Evolutionary conservation across 805 yeast species (phyloP).

Genomic region (Wickerhamomyces chambardii): DNA sequence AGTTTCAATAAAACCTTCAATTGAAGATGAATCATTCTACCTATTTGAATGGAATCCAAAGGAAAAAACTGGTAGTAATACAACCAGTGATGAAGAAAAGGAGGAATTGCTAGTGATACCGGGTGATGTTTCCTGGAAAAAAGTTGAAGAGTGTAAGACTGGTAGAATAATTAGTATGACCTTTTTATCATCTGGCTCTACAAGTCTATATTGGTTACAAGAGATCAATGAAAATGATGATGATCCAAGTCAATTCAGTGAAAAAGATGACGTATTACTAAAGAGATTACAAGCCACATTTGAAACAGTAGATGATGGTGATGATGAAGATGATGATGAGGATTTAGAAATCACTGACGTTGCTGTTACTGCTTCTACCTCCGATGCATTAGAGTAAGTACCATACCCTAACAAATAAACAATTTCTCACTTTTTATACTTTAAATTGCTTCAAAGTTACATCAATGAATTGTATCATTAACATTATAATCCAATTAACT

Average conservation of each 20-base stretch:
- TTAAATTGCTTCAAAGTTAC: too few relatives aligned
- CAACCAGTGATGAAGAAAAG: conserved; percentile 22
- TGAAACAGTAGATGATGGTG: conserved; percentile 28
- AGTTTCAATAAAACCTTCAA: conserved; percentile 48
- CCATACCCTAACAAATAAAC: background rate
- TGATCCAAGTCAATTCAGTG: conserved; percentile 44
- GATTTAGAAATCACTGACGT: conserved; percentile 17
- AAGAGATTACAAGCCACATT: conserved; percentile 39
- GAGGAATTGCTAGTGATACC: conserved; percentile 71
- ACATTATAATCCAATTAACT: too few relatives aligned
- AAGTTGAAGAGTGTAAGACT: conserved; percentile 55
- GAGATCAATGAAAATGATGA: conserved; percentile 58
- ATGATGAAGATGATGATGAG: conserved; percentile 21
- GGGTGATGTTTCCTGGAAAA: conserved; percentile 78
- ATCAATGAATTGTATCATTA: too few relatives aligned
- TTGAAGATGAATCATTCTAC: conserved; percentile 65
- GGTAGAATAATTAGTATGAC: conserved; percentile 72
- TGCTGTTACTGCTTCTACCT: background rate
- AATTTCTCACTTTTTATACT: too few relatives aligned
- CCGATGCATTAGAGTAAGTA: too few relatives aligned
- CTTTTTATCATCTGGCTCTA: conserved; percentile 55
- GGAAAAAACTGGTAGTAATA: conserved; percentile 30
- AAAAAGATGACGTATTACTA: conserved; percentile 43
- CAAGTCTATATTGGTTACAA: conserved; percentile 63
- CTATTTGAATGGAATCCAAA: conserved; percentile 71